These are phyloP conservation scores for Penicillium canescens DNA, from an alignment of 495 filamentous ascomycete genomes.

Conservation along the genomic window DNA sequence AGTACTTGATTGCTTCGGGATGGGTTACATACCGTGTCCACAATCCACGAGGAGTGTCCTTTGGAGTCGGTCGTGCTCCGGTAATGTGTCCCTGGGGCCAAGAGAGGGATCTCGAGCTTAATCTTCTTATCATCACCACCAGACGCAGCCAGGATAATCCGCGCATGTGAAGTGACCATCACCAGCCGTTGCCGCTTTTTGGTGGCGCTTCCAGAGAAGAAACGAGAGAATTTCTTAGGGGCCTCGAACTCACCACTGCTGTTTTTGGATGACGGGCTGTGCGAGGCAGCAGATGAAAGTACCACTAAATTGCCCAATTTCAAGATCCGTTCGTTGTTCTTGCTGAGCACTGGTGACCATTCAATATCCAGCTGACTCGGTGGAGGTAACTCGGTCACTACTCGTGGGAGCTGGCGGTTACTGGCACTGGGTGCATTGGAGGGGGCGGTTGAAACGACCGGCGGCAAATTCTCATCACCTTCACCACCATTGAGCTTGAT, in stretches of 20 bases:
- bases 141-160: constrained; percentile 87
- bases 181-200: constrained; percentile 93
- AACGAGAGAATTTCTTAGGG: constrained; percentile 84
- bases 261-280: constrained; percentile 66
- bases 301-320: constrained; percentile 91
- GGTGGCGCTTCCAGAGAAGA: constrained; percentile 85
- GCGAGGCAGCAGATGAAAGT: constrained; percentile 67
- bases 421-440: constrained; percentile 41
- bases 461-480: constrained; percentile 44
- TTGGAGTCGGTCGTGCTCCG: constrained; percentile 78
- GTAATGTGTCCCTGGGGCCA: constrained; percentile 71
- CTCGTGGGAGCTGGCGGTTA: constrained; percentile 65
- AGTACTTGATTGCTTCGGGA: background rate
- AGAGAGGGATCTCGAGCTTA: constrained; percentile 84
- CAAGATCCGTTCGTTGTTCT: constrained; percentile 88
- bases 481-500: constrained; percentile 75
- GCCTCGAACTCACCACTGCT: constrained; percentile 59
- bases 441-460: constrained; percentile 50
- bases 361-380: constrained; percentile 97
- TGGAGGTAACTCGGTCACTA: constrained; percentile 94
- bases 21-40: constrained; percentile 78
- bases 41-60: constrained; percentile 81
- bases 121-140: constrained; percentile 95
- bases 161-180: constrained; percentile 90
- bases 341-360: constrained; percentile 95